A percentile compares a stretch with the other conserved stretches of the same genome.
phyloP scores from a whole-genome alignment of 2,329 filamentous ascomycete species.

The Emydomyces testavorans region DNA sequence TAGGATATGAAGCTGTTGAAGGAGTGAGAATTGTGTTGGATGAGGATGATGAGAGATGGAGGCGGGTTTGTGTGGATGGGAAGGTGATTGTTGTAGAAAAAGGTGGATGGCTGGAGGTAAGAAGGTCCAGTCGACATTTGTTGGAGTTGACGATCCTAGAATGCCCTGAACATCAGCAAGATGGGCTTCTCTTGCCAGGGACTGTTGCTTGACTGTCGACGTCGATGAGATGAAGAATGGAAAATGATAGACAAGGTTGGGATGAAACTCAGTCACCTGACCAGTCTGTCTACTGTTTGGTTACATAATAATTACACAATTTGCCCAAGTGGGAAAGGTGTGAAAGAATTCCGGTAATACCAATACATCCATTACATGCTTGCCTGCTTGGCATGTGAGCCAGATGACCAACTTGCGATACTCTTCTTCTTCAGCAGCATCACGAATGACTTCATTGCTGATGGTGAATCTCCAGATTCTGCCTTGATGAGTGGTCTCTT shows the following conservation, averaged over 20 bases:
- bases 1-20: slow-evolving; percentile 62
- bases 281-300: too few species aligned
- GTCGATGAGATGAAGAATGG: too few species aligned
- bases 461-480: not conserved
- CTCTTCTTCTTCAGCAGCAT: not conserved
- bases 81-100: slow-evolving; percentile 65
- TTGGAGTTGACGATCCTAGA: slow-evolving; percentile 9
- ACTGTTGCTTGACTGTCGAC: not conserved
- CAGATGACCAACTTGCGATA: not conserved
- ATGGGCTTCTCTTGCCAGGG: too few species aligned
- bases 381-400: not conserved
- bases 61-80: slow-evolving; percentile 83
- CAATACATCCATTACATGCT: not conserved
- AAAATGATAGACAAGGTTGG: too few species aligned
- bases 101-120: slow-evolving; percentile 59
- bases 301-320: too few species aligned
- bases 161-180: not conserved
- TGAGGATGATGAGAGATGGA: slow-evolving; percentile 61
- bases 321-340: not conserved
- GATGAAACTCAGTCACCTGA: too few species aligned
- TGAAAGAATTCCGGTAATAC: not conserved
- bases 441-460: not conserved
- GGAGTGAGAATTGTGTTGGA: slow-evolving; percentile 54
- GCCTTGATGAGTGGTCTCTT: not conserved
- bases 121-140: slow-evolving; percentile 9